These are phyloP conservation scores for Primulina huaijiensis DNA, from an alignment of 257 asterid species.

Conservation along the genomic window DNA sequence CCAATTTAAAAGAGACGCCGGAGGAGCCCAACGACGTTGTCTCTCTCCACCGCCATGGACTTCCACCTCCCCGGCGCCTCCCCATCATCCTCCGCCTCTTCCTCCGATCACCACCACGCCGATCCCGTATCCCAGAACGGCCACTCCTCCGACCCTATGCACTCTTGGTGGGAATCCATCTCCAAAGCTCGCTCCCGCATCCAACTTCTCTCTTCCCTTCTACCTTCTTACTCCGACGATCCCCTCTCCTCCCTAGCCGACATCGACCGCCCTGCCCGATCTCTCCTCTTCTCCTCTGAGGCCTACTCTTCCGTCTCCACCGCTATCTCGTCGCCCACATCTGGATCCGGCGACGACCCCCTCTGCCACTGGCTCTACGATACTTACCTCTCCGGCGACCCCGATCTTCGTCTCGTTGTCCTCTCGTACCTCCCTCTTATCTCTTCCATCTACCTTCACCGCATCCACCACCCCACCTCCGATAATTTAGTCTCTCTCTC, in stretches of 20 bases:
- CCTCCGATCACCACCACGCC: constrained; percentile 43
- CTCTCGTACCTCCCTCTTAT: constrained; percentile 70
- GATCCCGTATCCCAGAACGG: constrained; percentile 30
- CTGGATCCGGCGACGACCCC: constrained; percentile 75
- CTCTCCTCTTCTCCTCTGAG: constrained; percentile 75
- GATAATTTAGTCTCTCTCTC: constrained; percentile 45
- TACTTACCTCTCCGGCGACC: constrained; percentile 67
- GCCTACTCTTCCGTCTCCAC: constrained; percentile 64
- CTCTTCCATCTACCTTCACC: constrained; percentile 57
- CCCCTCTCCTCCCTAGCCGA: constrained; percentile 66
- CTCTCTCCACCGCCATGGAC: constrained; percentile 44
- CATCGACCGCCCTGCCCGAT: constrained; percentile 89
- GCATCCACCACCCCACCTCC: constrained; percentile 54
- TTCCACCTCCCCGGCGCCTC: constrained; percentile 59
- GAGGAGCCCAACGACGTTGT: not conserved
- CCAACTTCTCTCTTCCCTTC: constrained; percentile 68
- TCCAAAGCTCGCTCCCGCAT: constrained; percentile 94
- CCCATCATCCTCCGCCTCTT: constrained; percentile 59
- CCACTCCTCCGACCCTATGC: constrained; percentile 63
- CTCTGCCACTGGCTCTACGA: constrained; percentile 97
- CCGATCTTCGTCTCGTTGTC: constrained; percentile 80
- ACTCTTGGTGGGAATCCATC: constrained; percentile 96
- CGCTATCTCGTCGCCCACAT: constrained; percentile 45
- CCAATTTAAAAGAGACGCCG: not conserved
- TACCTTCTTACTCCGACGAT: constrained; percentile 41